Conservation (phyloP, 1,139 yeast genomes). For the Magnusiomyces magnusii region DNA sequence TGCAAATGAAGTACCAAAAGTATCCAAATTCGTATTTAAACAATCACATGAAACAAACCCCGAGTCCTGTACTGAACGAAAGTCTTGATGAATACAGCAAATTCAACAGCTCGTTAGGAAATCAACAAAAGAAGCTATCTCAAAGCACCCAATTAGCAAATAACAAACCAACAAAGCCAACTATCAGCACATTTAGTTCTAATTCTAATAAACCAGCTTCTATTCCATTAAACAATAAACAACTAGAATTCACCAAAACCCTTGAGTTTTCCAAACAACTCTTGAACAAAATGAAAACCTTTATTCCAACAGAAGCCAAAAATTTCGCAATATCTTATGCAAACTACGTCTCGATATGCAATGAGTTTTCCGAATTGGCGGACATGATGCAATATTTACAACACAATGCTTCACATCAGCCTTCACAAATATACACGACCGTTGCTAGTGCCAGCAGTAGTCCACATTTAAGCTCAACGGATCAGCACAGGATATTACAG, state of each 20-base stretch:
- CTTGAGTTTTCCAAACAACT: background rate
- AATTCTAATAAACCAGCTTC: background rate
- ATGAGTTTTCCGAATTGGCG: background rate
- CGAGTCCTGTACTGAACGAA: background rate
- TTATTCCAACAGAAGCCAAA: background rate
- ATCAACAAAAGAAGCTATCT: background rate
- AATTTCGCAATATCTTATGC: background rate
- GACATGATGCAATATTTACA: background rate
- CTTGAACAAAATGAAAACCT: background rate
- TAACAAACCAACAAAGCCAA: background rate
- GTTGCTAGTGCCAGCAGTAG: too few relatives aligned
- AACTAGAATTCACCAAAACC: background rate
- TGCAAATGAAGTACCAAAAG: conserved; percentile 1
- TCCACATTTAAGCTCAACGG: background rate
- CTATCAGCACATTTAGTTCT: background rate
- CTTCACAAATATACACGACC: too few relatives aligned
- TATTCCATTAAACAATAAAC: background rate
- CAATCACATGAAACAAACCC: background rate
- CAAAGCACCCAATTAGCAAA: background rate
- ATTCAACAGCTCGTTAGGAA: background rate
- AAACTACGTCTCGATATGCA: background rate
- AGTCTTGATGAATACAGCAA: background rate
- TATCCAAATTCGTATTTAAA: background rate
- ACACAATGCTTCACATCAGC: background rate
- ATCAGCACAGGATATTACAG: background rate